Evolutionary conservation across 2,329 filamentous ascomycete species (phyloP).

Genomic region (Dendryphion nanum): DNA sequence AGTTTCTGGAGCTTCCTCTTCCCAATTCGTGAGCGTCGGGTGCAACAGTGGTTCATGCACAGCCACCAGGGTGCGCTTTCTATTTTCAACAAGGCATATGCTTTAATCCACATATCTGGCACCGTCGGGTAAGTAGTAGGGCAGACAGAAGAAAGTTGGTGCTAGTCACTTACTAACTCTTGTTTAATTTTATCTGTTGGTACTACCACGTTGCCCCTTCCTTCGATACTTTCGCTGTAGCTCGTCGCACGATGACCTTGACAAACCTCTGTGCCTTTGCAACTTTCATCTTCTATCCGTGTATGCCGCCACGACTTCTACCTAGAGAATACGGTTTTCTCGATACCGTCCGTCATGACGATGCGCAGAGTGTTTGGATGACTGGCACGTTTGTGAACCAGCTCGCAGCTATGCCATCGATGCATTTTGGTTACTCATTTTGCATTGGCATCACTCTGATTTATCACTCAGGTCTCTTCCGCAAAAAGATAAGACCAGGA

Average conservation of each 20-base stretch:
- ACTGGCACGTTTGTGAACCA: conserved; percentile 47
- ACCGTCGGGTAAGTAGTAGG: conserved; percentile 53
- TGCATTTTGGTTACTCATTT: conserved; percentile 58
- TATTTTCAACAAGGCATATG: conserved; percentile 58
- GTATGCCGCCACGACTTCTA: conserved; percentile 53
- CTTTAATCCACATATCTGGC: conserved; percentile 61
- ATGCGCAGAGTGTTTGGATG: conserved; percentile 49
- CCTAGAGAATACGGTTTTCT: conserved; percentile 46
- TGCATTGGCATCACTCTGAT: conserved; percentile 53
- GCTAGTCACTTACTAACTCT: conserved; percentile 13
- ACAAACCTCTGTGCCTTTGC: conserved; percentile 55
- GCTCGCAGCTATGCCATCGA: conserved; percentile 48
- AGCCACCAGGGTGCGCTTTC: conserved; percentile 54
- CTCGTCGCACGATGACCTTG: conserved; percentile 48
- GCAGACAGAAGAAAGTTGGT: not conserved
- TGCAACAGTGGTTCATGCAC: conserved; percentile 59
- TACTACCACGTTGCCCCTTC: conserved; percentile 61
- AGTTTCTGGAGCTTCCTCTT: conserved; percentile 53
- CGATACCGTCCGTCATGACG: conserved; percentile 48
- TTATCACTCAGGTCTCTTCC: conserved; percentile 52
- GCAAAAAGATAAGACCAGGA: conserved; percentile 42
- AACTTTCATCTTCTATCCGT: conserved; percentile 51
- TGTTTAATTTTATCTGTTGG: conserved; percentile 59
- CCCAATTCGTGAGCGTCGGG: conserved; percentile 51
- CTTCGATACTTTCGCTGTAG: conserved; percentile 44